Percentiles rank a stretch among this genome's conserved stretches.
These are phyloP conservation scores for Chlorella sp. DNA, from an alignment of 139 green algal species.

Conservation along the genomic window DNA sequence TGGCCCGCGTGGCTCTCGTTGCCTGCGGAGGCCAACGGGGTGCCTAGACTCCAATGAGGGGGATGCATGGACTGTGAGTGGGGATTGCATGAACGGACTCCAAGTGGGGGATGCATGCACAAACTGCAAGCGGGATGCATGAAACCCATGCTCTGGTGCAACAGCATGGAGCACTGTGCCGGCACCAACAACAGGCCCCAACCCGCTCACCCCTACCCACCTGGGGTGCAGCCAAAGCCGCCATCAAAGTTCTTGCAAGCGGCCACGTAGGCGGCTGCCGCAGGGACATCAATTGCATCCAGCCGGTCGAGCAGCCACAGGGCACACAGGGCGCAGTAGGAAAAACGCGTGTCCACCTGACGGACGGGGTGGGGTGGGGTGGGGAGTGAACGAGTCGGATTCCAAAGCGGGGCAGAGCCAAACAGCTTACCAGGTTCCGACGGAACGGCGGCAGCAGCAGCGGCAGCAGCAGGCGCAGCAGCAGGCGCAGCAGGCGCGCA, in stretches of 20 bases:
- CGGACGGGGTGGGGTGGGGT: no score
- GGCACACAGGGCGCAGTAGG: slow-evolving; percentile 90
- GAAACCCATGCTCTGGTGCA: background rate
- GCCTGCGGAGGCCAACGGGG: slow-evolving; percentile 44
- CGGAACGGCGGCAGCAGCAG: no score
- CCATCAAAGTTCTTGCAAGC: slow-evolving; percentile 98
- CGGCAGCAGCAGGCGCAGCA: no score
- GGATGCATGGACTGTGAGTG: background rate
- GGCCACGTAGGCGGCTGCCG: slow-evolving; percentile 80
- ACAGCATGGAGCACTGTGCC: background rate
- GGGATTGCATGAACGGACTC: no score
- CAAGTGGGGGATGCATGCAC: no score
- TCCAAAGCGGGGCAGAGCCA: no score
- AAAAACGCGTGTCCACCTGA: slow-evolving; percentile 92
- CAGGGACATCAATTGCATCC: slow-evolving; percentile 72
- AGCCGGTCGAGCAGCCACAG: slow-evolving; percentile 69
- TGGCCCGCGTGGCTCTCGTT: slow-evolving; percentile 86
- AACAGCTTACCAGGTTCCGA: no score
- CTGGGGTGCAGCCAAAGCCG: slow-evolving; percentile 90
- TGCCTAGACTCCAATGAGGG: background rate
- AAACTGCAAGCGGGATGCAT: no score
- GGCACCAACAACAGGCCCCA: background rate
- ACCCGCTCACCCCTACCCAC: slow-evolving; percentile 31
- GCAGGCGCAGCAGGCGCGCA: no score
- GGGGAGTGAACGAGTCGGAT: no score